These are phyloP conservation scores for Haberlea rhodopensis DNA, from an alignment of 257 asterid genomes.

Conservation along the genomic window DNA sequence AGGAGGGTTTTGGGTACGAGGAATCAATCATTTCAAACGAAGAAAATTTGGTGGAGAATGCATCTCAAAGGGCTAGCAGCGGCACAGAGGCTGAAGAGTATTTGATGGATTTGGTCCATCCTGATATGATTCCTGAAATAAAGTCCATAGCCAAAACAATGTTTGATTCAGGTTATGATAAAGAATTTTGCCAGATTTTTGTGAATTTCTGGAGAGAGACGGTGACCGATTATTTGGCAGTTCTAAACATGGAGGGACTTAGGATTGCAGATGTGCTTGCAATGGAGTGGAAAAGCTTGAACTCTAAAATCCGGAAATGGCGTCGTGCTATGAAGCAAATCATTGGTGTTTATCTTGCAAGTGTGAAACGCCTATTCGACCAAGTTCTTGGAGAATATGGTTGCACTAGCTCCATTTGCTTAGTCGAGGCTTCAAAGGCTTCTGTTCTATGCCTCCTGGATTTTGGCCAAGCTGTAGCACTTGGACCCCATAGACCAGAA, in stretches of 20 bases:
- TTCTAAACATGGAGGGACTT: constrained; percentile 36
- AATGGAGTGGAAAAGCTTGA: constrained; percentile 60
- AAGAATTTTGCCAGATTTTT: constrained; percentile 48
- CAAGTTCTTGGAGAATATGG: constrained; percentile 47
- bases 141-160: constrained; percentile 49
- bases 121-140: constrained; percentile 46
- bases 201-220: constrained; percentile 45
- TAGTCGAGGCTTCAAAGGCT: constrained; percentile 50
- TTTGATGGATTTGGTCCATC: constrained; percentile 51
- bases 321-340: constrained; percentile 39
- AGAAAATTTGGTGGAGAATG: constrained; percentile 42
- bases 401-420: constrained; percentile 33
- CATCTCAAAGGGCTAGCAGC: constrained; percentile 34
- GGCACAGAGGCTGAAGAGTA: constrained; percentile 43
- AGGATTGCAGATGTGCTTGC: constrained; percentile 62
- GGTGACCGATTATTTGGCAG: constrained; percentile 39
- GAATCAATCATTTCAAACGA: constrained; percentile 43
- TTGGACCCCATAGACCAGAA: constrained; percentile 55
- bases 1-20: constrained; percentile 31
- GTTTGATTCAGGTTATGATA: constrained; percentile 46
- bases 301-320: constrained; percentile 54
- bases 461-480: constrained; percentile 58
- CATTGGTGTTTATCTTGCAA: constrained; percentile 41
- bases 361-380: constrained; percentile 42
- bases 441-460: constrained; percentile 47